Evolutionary conservation across 805 yeast genomes (phyloP).

Genomic region (Metschnikowia hibisci): DNA sequence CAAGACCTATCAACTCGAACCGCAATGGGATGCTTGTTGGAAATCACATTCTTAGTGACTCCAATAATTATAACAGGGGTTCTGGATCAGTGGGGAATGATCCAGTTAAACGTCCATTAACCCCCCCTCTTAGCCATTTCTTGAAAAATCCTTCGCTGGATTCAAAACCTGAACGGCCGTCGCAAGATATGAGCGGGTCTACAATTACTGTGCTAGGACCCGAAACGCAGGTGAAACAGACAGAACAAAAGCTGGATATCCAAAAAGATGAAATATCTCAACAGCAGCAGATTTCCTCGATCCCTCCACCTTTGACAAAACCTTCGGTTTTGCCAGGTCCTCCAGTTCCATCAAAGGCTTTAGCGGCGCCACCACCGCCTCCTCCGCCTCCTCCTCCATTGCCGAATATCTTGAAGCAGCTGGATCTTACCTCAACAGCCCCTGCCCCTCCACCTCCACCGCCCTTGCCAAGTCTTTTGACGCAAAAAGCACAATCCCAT

Average conservation of each 20-base stretch:
- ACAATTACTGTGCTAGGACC: constrained; percentile 1
- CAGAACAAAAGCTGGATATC: not conserved
- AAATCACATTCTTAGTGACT: not conserved
- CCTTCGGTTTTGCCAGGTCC: constrained; percentile 7
- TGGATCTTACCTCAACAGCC: not conserved
- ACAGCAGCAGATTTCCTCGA: not conserved
- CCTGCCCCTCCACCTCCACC: constrained; percentile 13
- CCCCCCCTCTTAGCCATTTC: constrained; percentile 1
- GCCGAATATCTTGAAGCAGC: constrained; percentile 1
- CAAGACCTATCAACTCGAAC: not conserved
- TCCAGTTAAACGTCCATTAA: constrained; percentile 3
- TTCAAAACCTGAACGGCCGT: not conserved
- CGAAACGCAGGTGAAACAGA: not conserved
- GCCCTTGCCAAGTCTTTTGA: constrained; percentile 9
- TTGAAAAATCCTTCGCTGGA: not conserved
- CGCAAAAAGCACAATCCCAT: not conserved
- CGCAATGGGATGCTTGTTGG: not conserved
- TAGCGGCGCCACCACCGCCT: constrained; percentile 1
- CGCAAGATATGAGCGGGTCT: constrained; percentile 5
- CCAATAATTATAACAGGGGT: not conserved
- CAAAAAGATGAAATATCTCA: not conserved
- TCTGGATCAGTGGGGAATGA: not conserved
- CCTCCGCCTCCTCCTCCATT: constrained; percentile 8
- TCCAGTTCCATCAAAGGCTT: not conserved
- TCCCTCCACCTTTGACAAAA: constrained; percentile 7